A percentile compares a stretch with the other conserved stretches of the same genome.
phyloP scores from a whole-genome alignment of 2,329 filamentous ascomycete species.

The Orbilia javanica region DNA sequence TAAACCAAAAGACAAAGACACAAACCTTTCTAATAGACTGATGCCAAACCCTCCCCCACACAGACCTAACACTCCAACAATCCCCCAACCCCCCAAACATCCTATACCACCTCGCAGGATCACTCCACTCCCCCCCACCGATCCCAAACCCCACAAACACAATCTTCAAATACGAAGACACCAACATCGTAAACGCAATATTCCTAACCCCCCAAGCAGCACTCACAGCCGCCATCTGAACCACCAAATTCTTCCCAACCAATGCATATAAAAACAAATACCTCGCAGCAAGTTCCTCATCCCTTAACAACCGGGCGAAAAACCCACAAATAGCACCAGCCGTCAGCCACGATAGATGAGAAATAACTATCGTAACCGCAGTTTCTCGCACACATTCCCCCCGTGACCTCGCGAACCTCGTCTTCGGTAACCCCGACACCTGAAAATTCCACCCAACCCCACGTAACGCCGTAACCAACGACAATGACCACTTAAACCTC shows the following conservation, averaged over 20 bases:
- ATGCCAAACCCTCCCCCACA: slow-evolving; percentile 35
- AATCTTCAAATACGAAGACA: background rate
- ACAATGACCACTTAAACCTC: slow-evolving; percentile 14
- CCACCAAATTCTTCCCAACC: background rate
- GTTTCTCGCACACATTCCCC: background rate
- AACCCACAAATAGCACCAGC: background rate
- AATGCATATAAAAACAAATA: background rate
- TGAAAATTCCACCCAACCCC: slow-evolving; percentile 22
- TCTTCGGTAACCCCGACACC: background rate
- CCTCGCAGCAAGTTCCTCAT: background rate
- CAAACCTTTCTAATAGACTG: slow-evolving; percentile 5
- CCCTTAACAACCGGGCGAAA: background rate
- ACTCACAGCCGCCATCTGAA: slow-evolving; percentile 10
- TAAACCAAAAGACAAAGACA: background rate
- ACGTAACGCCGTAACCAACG: background rate
- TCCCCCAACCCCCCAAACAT: slow-evolving; percentile 23
- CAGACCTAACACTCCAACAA: slow-evolving; percentile 17
- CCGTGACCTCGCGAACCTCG: background rate
- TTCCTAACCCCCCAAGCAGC: slow-evolving; percentile 10
- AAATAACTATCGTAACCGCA: background rate
- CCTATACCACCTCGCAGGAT: background rate
- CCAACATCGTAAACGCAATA: slow-evolving; percentile 9
- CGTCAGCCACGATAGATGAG: background rate
- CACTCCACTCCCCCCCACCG: slow-evolving; percentile 2
- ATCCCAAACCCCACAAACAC: slow-evolving; percentile 17